A percentile compares a stretch with the other conserved stretches of the same genome.
These are phyloP conservation scores for Cyclotella atomus DNA, from an alignment of 108 stramenopile genomes.

Conservation along the genomic window DNA sequence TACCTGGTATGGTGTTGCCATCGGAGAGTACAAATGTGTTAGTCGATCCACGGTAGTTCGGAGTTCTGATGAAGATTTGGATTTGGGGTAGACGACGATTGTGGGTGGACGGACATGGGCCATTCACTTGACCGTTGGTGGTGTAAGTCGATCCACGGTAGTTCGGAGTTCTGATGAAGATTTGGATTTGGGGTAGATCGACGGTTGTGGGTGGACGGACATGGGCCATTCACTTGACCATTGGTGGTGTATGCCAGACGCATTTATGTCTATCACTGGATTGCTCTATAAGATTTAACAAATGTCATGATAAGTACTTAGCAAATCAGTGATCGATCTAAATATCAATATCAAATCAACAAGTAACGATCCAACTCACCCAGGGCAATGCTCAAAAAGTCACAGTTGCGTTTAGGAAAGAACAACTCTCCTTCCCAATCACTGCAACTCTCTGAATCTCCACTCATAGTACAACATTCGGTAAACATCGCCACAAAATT, in stretches of 20 bases:
- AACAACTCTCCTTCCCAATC: conserved; percentile 16
- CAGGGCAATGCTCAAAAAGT: conserved; percentile 3
- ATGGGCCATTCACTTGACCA: conserved; percentile 33
- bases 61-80: conserved; percentile 38
- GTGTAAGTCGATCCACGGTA: conserved; percentile 20
- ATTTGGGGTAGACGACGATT: conserved; percentile 36
- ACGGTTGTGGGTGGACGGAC: conserved; percentile 14
- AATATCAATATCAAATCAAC: conserved; percentile 17
- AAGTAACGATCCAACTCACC: conserved; percentile 46
- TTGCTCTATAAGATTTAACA: too few species aligned
- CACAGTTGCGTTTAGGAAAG: conserved; percentile 6
- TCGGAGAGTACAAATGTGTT: conserved; percentile 10
- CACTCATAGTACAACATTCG: conserved; percentile 28
- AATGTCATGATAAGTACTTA: too few species aligned
- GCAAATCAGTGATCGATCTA: background rate
- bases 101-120: conserved; percentile 24
- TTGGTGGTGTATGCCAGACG: conserved; percentile 24
- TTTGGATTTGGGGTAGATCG: conserved; percentile 43
- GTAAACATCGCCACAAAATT: conserved; percentile 18
- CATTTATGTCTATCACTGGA: too few species aligned
- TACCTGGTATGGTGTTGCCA: conserved; percentile 1
- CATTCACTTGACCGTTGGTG: too few species aligned
- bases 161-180: conserved; percentile 35
- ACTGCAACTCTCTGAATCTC: conserved; percentile 10
- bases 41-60: conserved; percentile 20